Base-by-base conservation (phyloP, 306 rosid genomes). In the Albizia julibrissin region DNA sequence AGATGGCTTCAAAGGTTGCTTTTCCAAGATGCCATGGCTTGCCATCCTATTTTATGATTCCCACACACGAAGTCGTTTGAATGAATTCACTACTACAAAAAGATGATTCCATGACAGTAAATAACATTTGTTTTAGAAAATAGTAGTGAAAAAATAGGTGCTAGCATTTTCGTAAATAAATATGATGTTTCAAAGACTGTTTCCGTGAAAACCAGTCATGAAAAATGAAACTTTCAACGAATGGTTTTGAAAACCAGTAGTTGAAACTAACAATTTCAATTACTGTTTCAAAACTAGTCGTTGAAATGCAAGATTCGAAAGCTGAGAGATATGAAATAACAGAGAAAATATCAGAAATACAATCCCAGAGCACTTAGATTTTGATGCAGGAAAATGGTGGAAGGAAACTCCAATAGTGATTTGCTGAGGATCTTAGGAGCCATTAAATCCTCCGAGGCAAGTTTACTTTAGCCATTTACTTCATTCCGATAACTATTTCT, bases 11-110 rank as follows among this genome's bases (percentile, higher is more conserved):
- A 84, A 80, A 6, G 76, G 31, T 2, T 93, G 91, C 82, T 91
- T 93, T 74, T 85, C 94, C 81, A 84, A 87, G 85, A 93, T 93
- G 97, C 92, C 95, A 34, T 91, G 97, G 97, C 89, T 93, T 77
- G 88, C 96, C 4, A 76, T 93, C 69, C 93, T 96, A 6, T 91
- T 85, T 84, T 85, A 90, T 19, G 94, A 93, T 87, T 85, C 91
- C 0, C 90, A 85, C 10, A 86, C 84, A 6, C 89, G 87, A 2
- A 42, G 16, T 7, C 72, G 68, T 22, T 82, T 91, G 59, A 86
- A 87, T 77, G 87, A 81, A 46, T 68, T 85, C n/a, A n/a, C n/a
- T n/a, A n/a, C n/a, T n/a, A n/a, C n/a, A n/a, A n/a, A n/a, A n/a
- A n/a, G n/a, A n/a, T n/a, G n/a, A n/a, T n/a, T n/a, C n/a, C n/a